Percentiles rank a stretch among this genome's conserved stretches.
Conservation (phyloP, 805 yeast species). For the Yamadazyma sp. region DNA sequence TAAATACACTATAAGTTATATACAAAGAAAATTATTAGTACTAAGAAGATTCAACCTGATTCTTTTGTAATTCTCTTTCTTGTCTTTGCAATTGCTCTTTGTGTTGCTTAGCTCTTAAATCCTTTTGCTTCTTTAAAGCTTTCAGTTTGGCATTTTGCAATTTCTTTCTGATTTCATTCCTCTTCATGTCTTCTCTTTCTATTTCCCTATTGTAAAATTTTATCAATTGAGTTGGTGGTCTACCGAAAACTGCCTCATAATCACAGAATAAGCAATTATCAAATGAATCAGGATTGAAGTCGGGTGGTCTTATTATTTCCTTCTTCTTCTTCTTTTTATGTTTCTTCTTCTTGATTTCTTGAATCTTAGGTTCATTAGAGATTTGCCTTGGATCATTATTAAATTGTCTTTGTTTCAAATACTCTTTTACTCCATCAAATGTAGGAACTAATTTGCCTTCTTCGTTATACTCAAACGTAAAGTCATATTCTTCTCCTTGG, state of each 20-base stretch:
- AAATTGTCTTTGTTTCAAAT: slow-evolving; percentile 7
- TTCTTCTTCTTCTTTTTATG: slow-evolving; percentile 18
- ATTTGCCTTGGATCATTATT: too few species aligned
- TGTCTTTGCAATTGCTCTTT: not conserved
- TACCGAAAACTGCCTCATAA: slow-evolving; percentile 49
- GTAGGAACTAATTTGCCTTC: slow-evolving; percentile 42
- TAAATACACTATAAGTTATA: too few species aligned
- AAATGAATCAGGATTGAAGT: slow-evolving; percentile 9
- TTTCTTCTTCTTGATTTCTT: slow-evolving; percentile 12
- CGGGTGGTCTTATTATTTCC: slow-evolving; percentile 5
- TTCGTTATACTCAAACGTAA: slow-evolving; percentile 43
- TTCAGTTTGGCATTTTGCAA: slow-evolving; percentile 36
- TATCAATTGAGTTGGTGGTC: slow-evolving; percentile 48
- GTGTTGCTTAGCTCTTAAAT: slow-evolving; percentile 4
- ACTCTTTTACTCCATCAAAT: slow-evolving; percentile 19
- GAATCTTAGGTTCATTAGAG: slow-evolving; percentile 15
- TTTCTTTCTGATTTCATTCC: slow-evolving; percentile 34
- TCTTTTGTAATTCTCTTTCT: too few species aligned
- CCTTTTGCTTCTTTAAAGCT: slow-evolving; percentile 24
- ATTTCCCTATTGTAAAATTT: slow-evolving; percentile 45
- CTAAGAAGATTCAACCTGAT: too few species aligned
- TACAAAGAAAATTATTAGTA: too few species aligned
- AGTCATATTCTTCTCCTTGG: slow-evolving; percentile 42
- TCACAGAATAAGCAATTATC: slow-evolving; percentile 48
- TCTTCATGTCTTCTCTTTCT: slow-evolving; percentile 24